Conservation (phyloP, 192 early-diverging fungal species). For the Coemansia sp. region DNA sequence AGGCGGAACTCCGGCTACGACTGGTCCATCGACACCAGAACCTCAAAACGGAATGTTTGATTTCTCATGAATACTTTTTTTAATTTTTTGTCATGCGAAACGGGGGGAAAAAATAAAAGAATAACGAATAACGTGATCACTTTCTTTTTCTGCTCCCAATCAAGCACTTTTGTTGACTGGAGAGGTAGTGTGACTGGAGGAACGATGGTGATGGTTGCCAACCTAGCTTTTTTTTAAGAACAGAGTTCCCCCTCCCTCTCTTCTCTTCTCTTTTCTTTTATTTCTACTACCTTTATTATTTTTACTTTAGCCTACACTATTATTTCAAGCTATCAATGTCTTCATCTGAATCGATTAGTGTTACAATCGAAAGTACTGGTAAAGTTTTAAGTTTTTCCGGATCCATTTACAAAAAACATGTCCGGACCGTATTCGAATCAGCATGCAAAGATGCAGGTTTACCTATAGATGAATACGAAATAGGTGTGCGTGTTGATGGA, state of each 20-base stretch:
- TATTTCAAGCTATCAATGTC: background rate
- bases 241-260: background rate
- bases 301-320: background rate
- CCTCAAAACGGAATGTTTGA: slow-evolving; percentile 17
- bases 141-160: too few species aligned
- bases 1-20: background rate
- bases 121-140: too few species aligned
- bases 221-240: background rate
- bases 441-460: background rate
- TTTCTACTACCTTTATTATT: background rate
- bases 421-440: background rate
- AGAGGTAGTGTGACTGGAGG: background rate
- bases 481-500: background rate
- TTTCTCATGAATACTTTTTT: background rate
- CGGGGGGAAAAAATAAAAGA: too few species aligned
- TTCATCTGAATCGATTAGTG: too few species aligned
- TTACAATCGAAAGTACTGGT: background rate
- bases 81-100: background rate
- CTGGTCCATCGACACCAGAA: slow-evolving; percentile 3
- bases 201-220: background rate
- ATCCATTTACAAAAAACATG: background rate
- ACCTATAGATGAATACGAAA: background rate
- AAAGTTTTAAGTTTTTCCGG: background rate
- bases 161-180: background rate
- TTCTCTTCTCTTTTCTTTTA: background rate